phyloP scores from a whole-genome alignment of 306 rosid genomes.

The Geum urbanum region DNA sequence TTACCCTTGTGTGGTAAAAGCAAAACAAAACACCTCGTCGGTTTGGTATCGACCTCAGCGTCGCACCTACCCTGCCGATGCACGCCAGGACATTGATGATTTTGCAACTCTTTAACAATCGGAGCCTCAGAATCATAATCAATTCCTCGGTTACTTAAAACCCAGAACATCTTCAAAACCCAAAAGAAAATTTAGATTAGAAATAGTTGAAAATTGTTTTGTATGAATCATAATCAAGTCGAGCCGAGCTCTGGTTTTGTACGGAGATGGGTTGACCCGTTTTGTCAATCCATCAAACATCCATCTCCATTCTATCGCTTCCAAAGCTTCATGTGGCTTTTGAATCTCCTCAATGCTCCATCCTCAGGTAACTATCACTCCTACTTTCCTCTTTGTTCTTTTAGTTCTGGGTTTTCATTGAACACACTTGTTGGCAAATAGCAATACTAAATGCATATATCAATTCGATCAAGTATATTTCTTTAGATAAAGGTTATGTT shows the following conservation, averaged over 20 bases:
- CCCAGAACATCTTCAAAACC: no score
- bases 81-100: no score
- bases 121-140: no score
- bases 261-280: slow-evolving; percentile 70
- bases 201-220: slow-evolving; percentile 36
- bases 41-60: no score
- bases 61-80: no score
- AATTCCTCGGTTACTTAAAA: no score
- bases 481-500: no score
- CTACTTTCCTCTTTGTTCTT: neutral
- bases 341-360: slow-evolving; percentile 59
- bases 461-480: neutral
- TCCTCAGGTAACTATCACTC: slow-evolving; percentile 47
- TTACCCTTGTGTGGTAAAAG: no score
- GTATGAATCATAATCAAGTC: slow-evolving; percentile 48
- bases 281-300: slow-evolving; percentile 45
- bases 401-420: neutral
- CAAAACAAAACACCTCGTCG: no score
- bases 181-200: no score
- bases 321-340: slow-evolving; percentile 63
- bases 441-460: neutral
- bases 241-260: slow-evolving; percentile 69
- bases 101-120: no score
- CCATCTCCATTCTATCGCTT: slow-evolving; percentile 66
- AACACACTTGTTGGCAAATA: no score